A percentile compares a stretch with the other conserved stretches of the same genome.
Evolutionary conservation across 1,284 basidiomycete genomes (phyloP).

Genomic region (Leccinum subrobustum): DNA sequence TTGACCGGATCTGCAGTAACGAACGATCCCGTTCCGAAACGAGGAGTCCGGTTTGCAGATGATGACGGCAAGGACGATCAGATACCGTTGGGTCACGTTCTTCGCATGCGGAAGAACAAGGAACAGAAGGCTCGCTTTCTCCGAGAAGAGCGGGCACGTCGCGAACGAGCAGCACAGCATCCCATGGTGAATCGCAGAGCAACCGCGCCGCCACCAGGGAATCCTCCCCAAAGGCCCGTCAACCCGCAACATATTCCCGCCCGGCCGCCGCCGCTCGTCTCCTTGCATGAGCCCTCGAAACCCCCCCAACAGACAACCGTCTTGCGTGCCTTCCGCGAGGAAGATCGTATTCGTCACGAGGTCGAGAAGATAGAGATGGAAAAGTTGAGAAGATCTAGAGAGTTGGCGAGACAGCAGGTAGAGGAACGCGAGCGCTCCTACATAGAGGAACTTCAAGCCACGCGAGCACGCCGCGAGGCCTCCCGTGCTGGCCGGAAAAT

Average conservation of each 20-base stretch:
- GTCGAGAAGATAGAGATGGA: constrained; percentile 51
- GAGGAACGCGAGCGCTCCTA: constrained; percentile 57
- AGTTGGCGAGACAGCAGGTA: constrained; percentile 51
- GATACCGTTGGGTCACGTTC: constrained; percentile 64
- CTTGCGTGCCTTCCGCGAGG: constrained; percentile 33
- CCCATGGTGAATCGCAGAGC: constrained; percentile 37
- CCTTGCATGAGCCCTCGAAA: constrained; percentile 15
- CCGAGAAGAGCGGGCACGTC: constrained; percentile 54
- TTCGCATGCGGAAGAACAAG: constrained; percentile 66
- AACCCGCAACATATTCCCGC: constrained; percentile 18
- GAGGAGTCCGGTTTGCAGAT: constrained; percentile 69
- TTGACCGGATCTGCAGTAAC: constrained; percentile 14
- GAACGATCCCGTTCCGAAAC: constrained; percentile 39
- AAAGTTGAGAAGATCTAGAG: constrained; percentile 52
- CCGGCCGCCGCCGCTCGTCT: constrained; percentile 24
- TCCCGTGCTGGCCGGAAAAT: constrained; percentile 43
- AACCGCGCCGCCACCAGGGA: constrained; percentile 11
- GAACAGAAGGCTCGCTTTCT: constrained; percentile 72
- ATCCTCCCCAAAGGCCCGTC: constrained; percentile 13
- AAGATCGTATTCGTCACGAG: constrained; percentile 51
- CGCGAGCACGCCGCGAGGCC: constrained; percentile 59
- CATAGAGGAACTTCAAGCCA: constrained; percentile 59
- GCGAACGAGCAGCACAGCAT: constrained; percentile 39
- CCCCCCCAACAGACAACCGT: constrained; percentile 3
- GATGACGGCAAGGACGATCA: constrained; percentile 61